Evolutionary conservation across 306 rosid genomes (phyloP).

Genomic region (Sesbania bispinosa): DNA sequence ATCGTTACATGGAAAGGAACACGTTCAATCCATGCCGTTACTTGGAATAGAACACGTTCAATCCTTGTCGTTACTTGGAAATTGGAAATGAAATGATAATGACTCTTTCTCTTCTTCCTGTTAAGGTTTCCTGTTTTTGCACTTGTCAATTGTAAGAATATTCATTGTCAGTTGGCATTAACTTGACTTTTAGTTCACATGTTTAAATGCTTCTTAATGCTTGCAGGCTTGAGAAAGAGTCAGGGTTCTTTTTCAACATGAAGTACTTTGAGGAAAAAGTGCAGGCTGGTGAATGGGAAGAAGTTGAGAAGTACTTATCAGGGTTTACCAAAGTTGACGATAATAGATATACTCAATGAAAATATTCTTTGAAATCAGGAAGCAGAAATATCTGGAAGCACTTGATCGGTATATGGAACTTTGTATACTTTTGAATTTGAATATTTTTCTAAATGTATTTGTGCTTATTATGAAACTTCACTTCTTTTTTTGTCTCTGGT

Average conservation of each 20-base stretch:
- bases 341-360: constrained; percentile 89
- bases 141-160: neutral
- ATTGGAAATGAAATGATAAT: neutral
- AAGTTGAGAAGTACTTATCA: constrained; percentile 76
- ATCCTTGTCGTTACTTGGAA: neutral
- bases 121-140: neutral
- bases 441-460: neutral
- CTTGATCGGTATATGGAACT: constrained; percentile 63
- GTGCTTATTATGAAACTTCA: neutral
- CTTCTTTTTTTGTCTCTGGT: constrained; percentile 8
- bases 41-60: neutral
- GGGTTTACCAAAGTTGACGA: constrained; percentile 88
- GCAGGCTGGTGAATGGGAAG: constrained; percentile 92
- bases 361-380: constrained; percentile 82
- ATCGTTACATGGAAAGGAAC: neutral
- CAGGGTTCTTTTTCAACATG: constrained; percentile 83
- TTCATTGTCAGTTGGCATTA: constrained; percentile 2
- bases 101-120: neutral
- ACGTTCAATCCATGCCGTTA: no score
- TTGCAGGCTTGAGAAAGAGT: constrained; percentile 85
- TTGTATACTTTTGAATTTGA: neutral
- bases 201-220: constrained; percentile 1
- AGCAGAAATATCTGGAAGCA: constrained; percentile 92
- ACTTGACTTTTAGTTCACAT: neutral
- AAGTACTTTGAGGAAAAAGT: constrained; percentile 90